Evolutionary conservation across 1,284 basidiomycete species (phyloP), one percentile per base, ranked within the genome.

Genomic region (Phenoliferia sp.): DNA sequence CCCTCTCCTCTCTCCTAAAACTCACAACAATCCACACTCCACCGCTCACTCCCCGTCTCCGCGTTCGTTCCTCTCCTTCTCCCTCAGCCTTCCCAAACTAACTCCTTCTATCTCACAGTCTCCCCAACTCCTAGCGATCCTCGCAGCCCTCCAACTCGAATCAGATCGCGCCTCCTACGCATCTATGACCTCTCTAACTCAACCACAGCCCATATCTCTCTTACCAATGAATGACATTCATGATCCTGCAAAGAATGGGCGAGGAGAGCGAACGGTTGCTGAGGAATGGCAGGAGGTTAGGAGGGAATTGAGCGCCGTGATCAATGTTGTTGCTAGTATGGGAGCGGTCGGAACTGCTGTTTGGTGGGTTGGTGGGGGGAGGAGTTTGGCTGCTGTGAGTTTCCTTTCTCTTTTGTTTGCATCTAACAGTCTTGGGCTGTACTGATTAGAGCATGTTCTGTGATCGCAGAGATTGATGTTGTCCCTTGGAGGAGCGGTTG

Each of bases 291-390:
- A 64, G 17, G 63, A 73, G 44, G 71, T 75, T 16, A 61, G 68
- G 62, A 57, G 67, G 33, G 70, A 77, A 36, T 36, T 77, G 15
- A 62, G 71, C n/a, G 76, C 76, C 28, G 69, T 77, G 54, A 60
- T 71, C 31, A 77, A 77, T 34, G 74, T 77, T 28, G 52, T 63
- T 0, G 74, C 71, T 50, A 75, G 74, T 59, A 75, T 76, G 74
- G 48, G 56, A 2, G 74, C 74, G 12, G 74, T 77, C 12, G 73
- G 56, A 17, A 73, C 69, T 0, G 71, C 63, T 1, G 69, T 75
- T 7, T 76, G 73, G 74, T 77, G 73, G 70, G 75, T 75, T 15
- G 67, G 70, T 26, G 73, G 73, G 2, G 71, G 67, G 12, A 61
- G 66, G 34, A 66, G 64, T 33, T 63, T 66, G 16, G 67, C 64